Base-by-base conservation (phyloP, 2,329 filamentous ascomycete species). In the Monilinia laxa region DNA sequence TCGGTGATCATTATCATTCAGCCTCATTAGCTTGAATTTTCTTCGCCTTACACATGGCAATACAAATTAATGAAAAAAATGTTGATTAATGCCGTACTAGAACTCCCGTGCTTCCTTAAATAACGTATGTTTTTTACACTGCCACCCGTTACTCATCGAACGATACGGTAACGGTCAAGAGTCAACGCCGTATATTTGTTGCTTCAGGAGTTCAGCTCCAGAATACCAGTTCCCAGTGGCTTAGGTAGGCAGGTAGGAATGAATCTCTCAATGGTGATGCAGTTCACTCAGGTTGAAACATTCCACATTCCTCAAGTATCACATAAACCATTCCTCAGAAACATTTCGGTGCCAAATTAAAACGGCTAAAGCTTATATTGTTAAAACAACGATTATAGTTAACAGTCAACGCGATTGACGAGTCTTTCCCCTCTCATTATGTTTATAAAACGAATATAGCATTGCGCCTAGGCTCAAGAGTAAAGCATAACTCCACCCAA, bases 331-430 rank as follows among this genome's bases (percentile, higher is more conserved):
- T 31, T 9, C 4, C 28, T 28, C 28, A 4, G 28, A 28, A 28
- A 28, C 42, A 58, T 31, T 58, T 18, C 10, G 31, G 38, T 62
- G 58, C 31, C 45, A 62, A 51, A 28, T 38, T 14, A 51, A 25
- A 51, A 31, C 25, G 28, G 45, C 31, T 52, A 31, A 51, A 62
- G 45, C 31, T 62, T 62, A 23, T 23, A 40, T 62, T 62, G 9
- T 20, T 25, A 51, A 38, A 40, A 7, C 23, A 25, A 35, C 20
- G 57, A 7, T 60, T 20, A 28, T 23, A 35, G 49, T 23, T 23
- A 14, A 18, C 16, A 16, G 18, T n/a, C n/a, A 28, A 58, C 10
- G 45, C 10, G 20, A 51, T 25, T 25, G n/a, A 45, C 35, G 35
- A 51, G 35, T 38, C 20, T 16, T 18, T 38, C 25, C 11, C 20